Base-by-base conservation (phyloP, 441 rosid species). In the Gossypium trilobum region DNA sequence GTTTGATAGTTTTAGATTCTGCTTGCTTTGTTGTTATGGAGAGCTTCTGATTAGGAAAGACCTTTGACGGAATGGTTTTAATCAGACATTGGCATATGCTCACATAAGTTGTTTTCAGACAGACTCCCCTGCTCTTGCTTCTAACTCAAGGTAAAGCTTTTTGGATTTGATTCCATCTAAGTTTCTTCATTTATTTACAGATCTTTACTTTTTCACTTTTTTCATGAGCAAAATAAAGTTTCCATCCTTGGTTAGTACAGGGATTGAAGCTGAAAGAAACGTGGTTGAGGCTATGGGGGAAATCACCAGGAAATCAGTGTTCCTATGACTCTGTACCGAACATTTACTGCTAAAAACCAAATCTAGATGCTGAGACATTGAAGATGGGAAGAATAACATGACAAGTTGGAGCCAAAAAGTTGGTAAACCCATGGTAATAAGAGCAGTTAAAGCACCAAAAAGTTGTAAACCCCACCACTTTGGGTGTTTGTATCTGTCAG, bases 401-500 rank as follows among this genome's bases (percentile, higher is more conserved):
- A 48, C 58, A 72, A 6, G 42, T 36, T 36, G 42, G 42, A 33
- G 39, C 39, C 39, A 33, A 33, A 33, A 33, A 33, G 39, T 36
- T 36, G 42, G 42, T 36, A 7, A 36, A 6, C 42, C 42, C 42
- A 33, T 7, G 42, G 42, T 52, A 52, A 54, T 19, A 20, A 16
- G 33, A 39, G 27, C 19, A 48, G 20, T 56, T 58, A 16, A 42
- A 46, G 60, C 76, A 72, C 52, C 25, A 60, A 52, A n/a, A 67
- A 25, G 57, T 7, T 65, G 31, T 36, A 19, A 61, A 72, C 46
- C 55, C 76, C 79, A 72, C 54, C 55, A 36, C 22, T 33, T 33
- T 7, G 48, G 46, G 46, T 31, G 66, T 8, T 33, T 33, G 48
- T 23, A 33, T 33, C 22, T 1, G 48, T 33, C 67, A 33, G 25